A percentile compares a stretch with the other conserved stretches of the same genome.
phyloP scores from a whole-genome alignment of 352 stramenopile species.

The Globisporangium megalacanthum region DNA sequence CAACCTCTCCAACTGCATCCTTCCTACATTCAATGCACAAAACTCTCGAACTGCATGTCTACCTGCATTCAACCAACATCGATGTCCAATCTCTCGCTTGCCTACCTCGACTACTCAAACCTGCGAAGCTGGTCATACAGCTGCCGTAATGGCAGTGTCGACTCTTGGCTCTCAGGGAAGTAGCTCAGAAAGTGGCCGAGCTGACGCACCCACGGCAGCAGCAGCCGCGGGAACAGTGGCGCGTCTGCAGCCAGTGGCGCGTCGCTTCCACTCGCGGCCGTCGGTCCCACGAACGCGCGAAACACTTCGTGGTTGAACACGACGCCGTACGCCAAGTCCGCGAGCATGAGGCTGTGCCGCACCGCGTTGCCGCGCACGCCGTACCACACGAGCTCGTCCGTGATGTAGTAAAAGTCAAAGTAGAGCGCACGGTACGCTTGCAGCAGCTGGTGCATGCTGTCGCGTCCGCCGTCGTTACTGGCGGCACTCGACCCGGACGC shows the following conservation, averaged over 20 bases:
- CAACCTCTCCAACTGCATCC: too few relatives aligned
- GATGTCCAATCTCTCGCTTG: too few relatives aligned
- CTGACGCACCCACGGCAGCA: conserved; percentile 83
- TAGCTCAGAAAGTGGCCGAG: conserved; percentile 84
- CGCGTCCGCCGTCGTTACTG: conserved; percentile 16
- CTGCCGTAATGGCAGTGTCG: conserved; percentile 67
- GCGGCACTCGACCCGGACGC: neutral
- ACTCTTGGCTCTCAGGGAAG: conserved; percentile 83
- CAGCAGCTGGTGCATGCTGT: conserved; percentile 55
- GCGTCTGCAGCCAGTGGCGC: conserved; percentile 14
- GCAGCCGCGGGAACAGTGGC: conserved; percentile 51
- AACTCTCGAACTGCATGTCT: neutral
- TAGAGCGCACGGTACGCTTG: conserved; percentile 81
- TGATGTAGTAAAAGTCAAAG: conserved; percentile 91
- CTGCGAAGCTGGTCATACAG: conserved; percentile 77
- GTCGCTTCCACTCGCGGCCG: conserved; percentile 6
- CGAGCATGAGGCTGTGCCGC: conserved; percentile 75
- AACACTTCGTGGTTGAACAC: conserved; percentile 87
- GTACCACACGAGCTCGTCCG: conserved; percentile 85
- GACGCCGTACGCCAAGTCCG: conserved; percentile 75
- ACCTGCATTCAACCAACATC: too few relatives aligned
- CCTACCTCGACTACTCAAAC: conserved; percentile 30
- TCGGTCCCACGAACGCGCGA: conserved; percentile 36
- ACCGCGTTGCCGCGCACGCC: conserved; percentile 79
- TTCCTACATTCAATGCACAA: too few relatives aligned